Conservation (phyloP, 192 early-diverging fungal species). For the Oehlia diaphana region DNA sequence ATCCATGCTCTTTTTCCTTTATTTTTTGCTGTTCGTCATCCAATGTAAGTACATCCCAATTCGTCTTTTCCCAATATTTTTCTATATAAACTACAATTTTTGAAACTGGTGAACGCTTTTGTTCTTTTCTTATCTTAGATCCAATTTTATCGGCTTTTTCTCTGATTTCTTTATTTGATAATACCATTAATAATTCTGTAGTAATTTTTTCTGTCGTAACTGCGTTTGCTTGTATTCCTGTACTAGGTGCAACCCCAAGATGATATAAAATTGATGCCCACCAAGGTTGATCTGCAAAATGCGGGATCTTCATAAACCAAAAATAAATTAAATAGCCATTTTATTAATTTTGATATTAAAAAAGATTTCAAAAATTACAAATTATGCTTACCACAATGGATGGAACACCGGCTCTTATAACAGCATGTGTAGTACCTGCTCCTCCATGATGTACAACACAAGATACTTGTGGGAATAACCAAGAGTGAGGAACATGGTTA, state of each 20-base stretch:
- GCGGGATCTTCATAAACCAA: neutral
- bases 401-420: neutral
- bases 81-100: constrained; percentile 8
- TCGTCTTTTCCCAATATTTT: neutral
- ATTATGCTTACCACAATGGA: constrained; percentile 1
- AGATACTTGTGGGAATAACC: constrained; percentile 2
- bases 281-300: constrained; percentile 16
- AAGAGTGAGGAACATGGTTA: neutral
- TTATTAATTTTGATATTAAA: neutral
- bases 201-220: neutral
- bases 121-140: neutral
- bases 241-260: neutral
- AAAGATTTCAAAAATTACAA: neutral
- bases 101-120: neutral
- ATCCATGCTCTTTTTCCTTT: too few relatives aligned
- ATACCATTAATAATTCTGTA: neutral
- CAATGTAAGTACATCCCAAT: neutral
- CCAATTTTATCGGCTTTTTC: neutral
- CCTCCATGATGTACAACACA: constrained; percentile 22
- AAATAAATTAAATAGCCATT: neutral
- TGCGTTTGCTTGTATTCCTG: neutral
- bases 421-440: constrained; percentile 3
- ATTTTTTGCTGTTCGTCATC: neutral
- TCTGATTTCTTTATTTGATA: neutral
- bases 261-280: constrained; percentile 15